phyloP scores from a whole-genome alignment of 1,284 basidiomycete species.

The Ustilago tritici region DNA sequence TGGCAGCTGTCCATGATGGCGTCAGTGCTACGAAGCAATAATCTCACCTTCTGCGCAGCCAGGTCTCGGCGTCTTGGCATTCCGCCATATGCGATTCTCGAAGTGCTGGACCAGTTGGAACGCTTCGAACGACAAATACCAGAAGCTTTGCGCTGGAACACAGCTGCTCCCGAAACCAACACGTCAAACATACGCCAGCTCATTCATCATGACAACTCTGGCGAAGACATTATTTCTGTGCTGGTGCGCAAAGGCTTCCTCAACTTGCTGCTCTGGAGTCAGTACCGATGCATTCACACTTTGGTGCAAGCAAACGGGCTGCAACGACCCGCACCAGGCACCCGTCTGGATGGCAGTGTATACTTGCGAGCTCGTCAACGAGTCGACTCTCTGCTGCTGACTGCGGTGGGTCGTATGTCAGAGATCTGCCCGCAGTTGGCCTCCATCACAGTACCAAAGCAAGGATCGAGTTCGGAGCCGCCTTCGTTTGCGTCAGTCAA shows the following conservation, averaged over 20 bases:
- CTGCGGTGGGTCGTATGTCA: conserved; percentile 32
- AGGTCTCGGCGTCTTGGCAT: conserved; percentile 40
- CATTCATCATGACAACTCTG: conserved; percentile 27
- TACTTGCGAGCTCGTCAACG: conserved; percentile 38
- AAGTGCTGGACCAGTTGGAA: conserved; percentile 38
- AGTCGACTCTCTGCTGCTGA: conserved; percentile 32
- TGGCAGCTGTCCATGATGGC: conserved; percentile 40
- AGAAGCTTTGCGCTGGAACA: conserved; percentile 32
- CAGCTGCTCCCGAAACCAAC: conserved; percentile 2
- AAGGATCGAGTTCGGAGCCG: conserved; percentile 28
- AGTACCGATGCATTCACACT: conserved; percentile 37
- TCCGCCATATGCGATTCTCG: conserved; percentile 32
- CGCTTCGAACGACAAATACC: conserved; percentile 42
- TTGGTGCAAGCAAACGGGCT: conserved; percentile 35
- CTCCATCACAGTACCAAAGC: conserved; percentile 31
- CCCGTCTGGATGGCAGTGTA: conserved; percentile 19
- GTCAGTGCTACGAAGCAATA: conserved; percentile 33
- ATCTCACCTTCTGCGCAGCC: conserved; percentile 35
- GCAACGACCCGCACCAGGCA: conserved; percentile 24
- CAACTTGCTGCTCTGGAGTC: conserved; percentile 32
- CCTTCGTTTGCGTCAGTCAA: conserved; percentile 28
- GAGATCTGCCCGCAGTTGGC: conserved; percentile 39
- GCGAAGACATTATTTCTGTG: conserved; percentile 41
- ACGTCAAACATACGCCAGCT: conserved; percentile 13
- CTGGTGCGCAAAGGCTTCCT: conserved; percentile 43